A percentile compares a stretch with the other conserved stretches of the same genome.
These are phyloP conservation scores for Juncus effusus DNA, from an alignment of 176 grass and related monocot genomes.

Conservation along the genomic window DNA sequence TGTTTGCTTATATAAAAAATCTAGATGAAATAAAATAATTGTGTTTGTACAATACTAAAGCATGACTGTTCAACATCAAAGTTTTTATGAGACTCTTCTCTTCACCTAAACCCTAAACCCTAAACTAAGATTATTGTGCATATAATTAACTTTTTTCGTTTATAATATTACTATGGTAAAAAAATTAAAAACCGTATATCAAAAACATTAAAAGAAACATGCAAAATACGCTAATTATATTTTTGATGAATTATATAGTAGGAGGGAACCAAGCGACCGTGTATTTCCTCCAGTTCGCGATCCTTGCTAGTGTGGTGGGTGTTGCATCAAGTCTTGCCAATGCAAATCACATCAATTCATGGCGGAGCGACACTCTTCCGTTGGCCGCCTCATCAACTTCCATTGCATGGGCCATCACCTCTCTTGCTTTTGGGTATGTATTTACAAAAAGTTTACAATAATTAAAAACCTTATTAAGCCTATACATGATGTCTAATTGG, in stretches of 20 bases:
- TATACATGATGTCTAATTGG: background rate
- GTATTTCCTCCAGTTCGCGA: conserved; percentile 72
- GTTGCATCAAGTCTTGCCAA: conserved; percentile 45
- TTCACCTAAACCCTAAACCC: no score
- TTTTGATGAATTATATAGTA: conserved; percentile 27
- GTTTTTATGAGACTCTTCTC: no score
- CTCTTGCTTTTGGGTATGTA: conserved; percentile 57
- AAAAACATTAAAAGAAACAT: no score
- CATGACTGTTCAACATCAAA: background rate
- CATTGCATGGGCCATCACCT: conserved; percentile 67
- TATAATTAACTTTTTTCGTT: no score
- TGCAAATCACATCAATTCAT: conserved; percentile 52
- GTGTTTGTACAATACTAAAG: background rate
- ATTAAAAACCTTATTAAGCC: background rate
- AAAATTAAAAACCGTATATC: no score
- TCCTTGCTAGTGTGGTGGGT: conserved; percentile 67
- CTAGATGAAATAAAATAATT: background rate
- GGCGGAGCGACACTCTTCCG: conserved; percentile 54
- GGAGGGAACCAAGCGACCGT: conserved; percentile 74
- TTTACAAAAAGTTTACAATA: conserved; percentile 2
- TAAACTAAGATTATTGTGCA: no score
- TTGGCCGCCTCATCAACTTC: conserved; percentile 39
- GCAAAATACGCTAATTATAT: background rate
- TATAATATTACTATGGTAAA: no score
- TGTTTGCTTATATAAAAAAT: background rate